Conservation (phyloP, 805 yeast genomes). For the Wickerhamiella spandovensis region DNA sequence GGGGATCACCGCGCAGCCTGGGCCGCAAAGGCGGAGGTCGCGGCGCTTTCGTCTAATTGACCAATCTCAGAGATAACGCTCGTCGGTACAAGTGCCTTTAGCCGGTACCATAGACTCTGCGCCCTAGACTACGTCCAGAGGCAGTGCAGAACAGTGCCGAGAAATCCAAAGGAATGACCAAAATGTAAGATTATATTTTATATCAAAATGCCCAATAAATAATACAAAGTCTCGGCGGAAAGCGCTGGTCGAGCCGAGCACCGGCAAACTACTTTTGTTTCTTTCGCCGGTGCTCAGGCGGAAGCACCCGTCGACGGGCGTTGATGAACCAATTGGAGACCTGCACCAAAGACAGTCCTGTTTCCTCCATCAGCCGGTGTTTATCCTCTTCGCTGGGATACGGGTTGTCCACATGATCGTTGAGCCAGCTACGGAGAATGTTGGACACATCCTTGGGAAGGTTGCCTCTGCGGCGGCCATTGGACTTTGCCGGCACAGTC, state of each 20-base stretch:
- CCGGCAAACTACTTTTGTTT: background rate
- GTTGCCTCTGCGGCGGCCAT: constrained; percentile 44
- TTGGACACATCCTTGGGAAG: constrained; percentile 68
- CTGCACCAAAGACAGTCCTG: constrained; percentile 72
- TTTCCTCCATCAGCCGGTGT: constrained; percentile 48
- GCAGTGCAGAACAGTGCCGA: no score
- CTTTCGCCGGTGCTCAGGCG: constrained; percentile 20
- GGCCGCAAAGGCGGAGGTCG: no score
- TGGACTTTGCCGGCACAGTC: background rate
- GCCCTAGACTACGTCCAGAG: no score
- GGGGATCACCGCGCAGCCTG: no score
- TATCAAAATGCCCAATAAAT: background rate
- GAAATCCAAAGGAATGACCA: no score
- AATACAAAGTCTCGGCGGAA: background rate
- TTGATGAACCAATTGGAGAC: constrained; percentile 80
- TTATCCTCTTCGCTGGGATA: constrained; percentile 76
- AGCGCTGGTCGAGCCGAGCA: no score
- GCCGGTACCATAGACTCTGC: no score
- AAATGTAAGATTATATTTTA: background rate
- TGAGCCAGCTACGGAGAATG: constrained; percentile 59
- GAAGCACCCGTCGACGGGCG: constrained; percentile 64
- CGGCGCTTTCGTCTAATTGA: no score
- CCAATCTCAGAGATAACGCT: no score
- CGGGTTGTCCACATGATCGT: constrained; percentile 63
- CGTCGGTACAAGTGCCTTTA: no score